Percentiles rank a stretch among this genome's conserved stretches.
Evolutionary conservation across 441 rosid species (phyloP).

Genomic region (Gossypium schwendimanii): DNA sequence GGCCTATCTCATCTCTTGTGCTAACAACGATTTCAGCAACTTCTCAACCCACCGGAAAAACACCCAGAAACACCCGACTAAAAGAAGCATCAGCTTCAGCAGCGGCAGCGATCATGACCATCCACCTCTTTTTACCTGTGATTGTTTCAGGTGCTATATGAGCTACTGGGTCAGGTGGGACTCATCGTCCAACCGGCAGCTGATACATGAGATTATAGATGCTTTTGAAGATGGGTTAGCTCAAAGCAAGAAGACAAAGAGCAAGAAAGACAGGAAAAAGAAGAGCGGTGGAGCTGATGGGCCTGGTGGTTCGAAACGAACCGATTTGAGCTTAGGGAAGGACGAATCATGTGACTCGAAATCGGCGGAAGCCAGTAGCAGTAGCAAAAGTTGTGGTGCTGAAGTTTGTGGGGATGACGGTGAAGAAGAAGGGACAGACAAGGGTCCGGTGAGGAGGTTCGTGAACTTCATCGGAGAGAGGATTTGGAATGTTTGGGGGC

Average conservation of each 20-base stretch:
- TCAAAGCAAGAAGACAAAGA: constrained; percentile 21
- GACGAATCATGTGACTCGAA: constrained; percentile 16
- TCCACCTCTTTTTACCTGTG: constrained; percentile 47
- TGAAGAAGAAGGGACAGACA: constrained; percentile 28
- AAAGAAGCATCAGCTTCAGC: background rate
- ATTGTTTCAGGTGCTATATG: constrained; percentile 66
- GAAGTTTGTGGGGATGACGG: constrained; percentile 17
- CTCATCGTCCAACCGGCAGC: constrained; percentile 52
- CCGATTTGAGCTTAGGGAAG: constrained; percentile 24
- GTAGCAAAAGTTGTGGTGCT: background rate
- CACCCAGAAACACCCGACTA: constrained; percentile 11
- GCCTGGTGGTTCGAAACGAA: constrained; percentile 9
- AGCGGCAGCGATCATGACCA: constrained; percentile 23
- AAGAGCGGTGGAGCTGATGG: constrained; percentile 10
- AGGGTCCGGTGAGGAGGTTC: constrained; percentile 39
- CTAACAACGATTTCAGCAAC: constrained; percentile 11
- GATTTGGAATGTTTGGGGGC: constrained; percentile 63
- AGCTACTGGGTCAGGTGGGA: constrained; percentile 79
- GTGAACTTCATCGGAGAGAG: constrained; percentile 61
- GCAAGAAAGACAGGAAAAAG: constrained; percentile 32
- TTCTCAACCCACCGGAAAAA: constrained; percentile 1
- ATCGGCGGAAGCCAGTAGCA: constrained; percentile 14
- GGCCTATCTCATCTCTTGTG: constrained; percentile 51
- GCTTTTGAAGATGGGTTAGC: constrained; percentile 48
- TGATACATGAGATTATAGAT: constrained; percentile 67